Evolutionary conservation across 192 early-diverging fungal species (phyloP).

Genomic region (Coemansia sp.): DNA sequence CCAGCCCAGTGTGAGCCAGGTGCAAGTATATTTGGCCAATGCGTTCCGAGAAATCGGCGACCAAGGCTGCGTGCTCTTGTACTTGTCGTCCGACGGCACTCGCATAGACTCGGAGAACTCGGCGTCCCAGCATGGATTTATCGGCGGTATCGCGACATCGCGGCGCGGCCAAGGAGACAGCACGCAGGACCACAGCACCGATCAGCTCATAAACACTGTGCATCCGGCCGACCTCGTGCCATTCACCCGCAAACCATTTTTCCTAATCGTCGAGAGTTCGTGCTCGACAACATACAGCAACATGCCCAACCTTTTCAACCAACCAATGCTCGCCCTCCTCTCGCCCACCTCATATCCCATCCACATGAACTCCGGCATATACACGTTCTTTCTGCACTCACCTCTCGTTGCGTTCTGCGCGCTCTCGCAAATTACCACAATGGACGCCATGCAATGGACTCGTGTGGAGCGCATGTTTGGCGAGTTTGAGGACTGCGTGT

Average conservation of each 20-base stretch:
- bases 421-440: conserved; percentile 29
- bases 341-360: conserved; percentile 86
- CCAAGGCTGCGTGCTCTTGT: conserved; percentile 82
- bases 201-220: conserved; percentile 69
- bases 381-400: conserved; percentile 91
- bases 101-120: neutral
- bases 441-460: conserved; percentile 21
- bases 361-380: conserved; percentile 74
- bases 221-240: conserved; percentile 91
- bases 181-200: conserved; percentile 27
- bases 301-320: conserved; percentile 84
- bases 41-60: conserved; percentile 90
- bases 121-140: conserved; percentile 27
- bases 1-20: conserved; percentile 84
- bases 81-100: conserved; percentile 87
- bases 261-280: conserved; percentile 90
- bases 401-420: conserved; percentile 88
- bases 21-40: conserved; percentile 88
- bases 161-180: conserved; percentile 34
- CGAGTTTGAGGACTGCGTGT: conserved; percentile 26
- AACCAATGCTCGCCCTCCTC: conserved; percentile 82
- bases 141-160: conserved; percentile 52
- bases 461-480: conserved; percentile 25
- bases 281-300: conserved; percentile 83
- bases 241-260: conserved; percentile 93